Evolutionary conservation across 805 yeast species (phyloP).

Genomic region (Isabelozyma heimii): DNA sequence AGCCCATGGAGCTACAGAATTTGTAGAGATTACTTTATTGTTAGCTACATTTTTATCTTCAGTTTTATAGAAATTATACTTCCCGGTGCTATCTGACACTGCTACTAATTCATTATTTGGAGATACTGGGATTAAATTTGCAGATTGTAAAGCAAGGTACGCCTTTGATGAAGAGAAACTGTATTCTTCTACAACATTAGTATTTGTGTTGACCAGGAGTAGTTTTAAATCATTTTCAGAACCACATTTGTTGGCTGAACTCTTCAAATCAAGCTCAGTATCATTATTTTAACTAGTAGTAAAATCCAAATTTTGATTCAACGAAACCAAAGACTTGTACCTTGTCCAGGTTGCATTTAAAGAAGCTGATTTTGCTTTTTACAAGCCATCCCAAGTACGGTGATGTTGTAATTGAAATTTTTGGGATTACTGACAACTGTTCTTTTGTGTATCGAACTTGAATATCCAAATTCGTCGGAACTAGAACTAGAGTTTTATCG

Average conservation of each 20-base stretch:
- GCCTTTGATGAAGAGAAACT: slow-evolving; percentile 14
- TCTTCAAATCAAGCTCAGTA: slow-evolving; percentile 16
- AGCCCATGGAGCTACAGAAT: too few relatives aligned
- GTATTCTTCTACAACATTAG: slow-evolving; percentile 29
- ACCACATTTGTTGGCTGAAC: slow-evolving; percentile 23
- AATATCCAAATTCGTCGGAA: slow-evolving; percentile 32
- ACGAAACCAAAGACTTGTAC: slow-evolving; percentile 27
- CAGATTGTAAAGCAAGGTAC: slow-evolving; percentile 50
- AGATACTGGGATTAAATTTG: slow-evolving; percentile 62
- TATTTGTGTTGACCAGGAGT: slow-evolving; percentile 28
- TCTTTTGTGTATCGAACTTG: slow-evolving; percentile 56
- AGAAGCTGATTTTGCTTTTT: slow-evolving; percentile 6
- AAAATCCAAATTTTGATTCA: slow-evolving; percentile 27
- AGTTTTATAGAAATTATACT: slow-evolving; percentile 68
- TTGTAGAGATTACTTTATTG: slow-evolving; percentile 70
- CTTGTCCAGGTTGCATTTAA: slow-evolving; percentile 32
- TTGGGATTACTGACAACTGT: slow-evolving; percentile 53
- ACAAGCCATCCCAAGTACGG: slow-evolving; percentile 32
- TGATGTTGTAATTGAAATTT: slow-evolving; percentile 28
- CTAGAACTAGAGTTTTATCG: slow-evolving; percentile 6
- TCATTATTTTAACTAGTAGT: slow-evolving; percentile 8
- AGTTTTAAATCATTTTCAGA: slow-evolving; percentile 17
- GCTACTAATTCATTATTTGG: slow-evolving; percentile 71
- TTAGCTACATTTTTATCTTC: slow-evolving; percentile 57
- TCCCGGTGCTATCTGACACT: slow-evolving; percentile 84